Conservation (phyloP, 768 basidiomycete genomes). For the Lentinula raphanica region DNA sequence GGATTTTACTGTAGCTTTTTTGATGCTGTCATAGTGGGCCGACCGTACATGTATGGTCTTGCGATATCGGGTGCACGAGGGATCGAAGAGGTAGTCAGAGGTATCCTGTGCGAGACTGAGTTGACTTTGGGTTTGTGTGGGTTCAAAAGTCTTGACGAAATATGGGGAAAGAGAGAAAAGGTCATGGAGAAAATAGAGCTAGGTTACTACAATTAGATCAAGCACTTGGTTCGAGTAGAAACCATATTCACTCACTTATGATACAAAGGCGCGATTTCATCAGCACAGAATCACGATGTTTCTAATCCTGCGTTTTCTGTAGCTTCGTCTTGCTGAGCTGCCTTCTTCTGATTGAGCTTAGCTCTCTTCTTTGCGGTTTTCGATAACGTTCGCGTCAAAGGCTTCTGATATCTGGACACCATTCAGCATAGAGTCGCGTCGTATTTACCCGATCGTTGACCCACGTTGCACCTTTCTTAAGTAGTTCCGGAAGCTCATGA, state of each 20-base stretch:
- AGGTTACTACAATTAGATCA: neutral
- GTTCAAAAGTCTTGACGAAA: neutral
- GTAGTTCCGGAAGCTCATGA: constrained; percentile 34
- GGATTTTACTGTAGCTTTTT: constrained; percentile 21
- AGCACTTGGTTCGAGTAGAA: neutral
- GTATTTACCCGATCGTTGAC: constrained; percentile 19
- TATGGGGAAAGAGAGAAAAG: neutral
- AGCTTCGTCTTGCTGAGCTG: constrained; percentile 2
- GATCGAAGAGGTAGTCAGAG: constrained; percentile 42
- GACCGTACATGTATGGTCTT: constrained; percentile 44
- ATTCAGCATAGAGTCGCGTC: neutral
- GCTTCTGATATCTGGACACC: constrained; percentile 49
- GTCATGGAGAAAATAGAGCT: neutral
- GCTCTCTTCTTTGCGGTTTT: constrained; percentile 53
- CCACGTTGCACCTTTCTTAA: constrained; percentile 46
- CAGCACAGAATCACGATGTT: neutral
- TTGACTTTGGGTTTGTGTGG: constrained; percentile 14
- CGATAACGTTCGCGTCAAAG: constrained; percentile 45
- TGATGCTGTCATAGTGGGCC: constrained; percentile 42
- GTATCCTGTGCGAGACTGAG: constrained; percentile 37
- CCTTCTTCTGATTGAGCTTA: constrained; percentile 38
- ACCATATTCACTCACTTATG: neutral
- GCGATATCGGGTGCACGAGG: constrained; percentile 43
- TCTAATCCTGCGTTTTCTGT: neutral
- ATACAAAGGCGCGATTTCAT: too few relatives aligned